These are phyloP conservation scores for Pleurotus pulmonarius DNA, from an alignment of 768 basidiomycete species.

Conservation along the genomic window DNA sequence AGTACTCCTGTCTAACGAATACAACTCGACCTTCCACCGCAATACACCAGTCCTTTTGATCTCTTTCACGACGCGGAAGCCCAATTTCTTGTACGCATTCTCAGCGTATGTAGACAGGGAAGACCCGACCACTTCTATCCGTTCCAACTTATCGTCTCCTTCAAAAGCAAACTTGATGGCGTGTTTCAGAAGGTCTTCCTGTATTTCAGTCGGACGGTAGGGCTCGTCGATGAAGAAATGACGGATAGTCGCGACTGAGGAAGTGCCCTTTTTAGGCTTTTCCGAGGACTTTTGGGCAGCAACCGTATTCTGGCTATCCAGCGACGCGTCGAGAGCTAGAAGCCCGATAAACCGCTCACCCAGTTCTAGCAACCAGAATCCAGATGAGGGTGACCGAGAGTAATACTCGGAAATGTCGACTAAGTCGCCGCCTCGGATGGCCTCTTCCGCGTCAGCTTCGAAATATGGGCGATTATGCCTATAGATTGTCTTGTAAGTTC, in stretches of 20 bases:
- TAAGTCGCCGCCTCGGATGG: constrained; percentile 56
- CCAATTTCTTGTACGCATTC: constrained; percentile 38
- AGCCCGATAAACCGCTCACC: constrained; percentile 58
- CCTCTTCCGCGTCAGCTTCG: constrained; percentile 48
- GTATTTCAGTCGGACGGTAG: constrained; percentile 53
- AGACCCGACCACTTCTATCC: constrained; percentile 43
- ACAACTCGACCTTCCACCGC: constrained; percentile 48
- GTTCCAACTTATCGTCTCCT: constrained; percentile 33
- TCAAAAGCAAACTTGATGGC: constrained; percentile 59
- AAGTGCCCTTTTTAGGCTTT: constrained; percentile 26
- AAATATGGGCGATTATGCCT: constrained; percentile 74
- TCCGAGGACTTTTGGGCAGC: constrained; percentile 16
- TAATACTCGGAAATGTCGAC: constrained; percentile 52
- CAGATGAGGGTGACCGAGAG: constrained; percentile 55
- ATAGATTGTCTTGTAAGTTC: neutral
- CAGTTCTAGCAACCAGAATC: constrained; percentile 67
- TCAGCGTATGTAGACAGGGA: constrained; percentile 50
- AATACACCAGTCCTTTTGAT: constrained; percentile 48
- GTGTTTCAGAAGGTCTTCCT: constrained; percentile 62
- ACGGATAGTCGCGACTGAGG: constrained; percentile 60
- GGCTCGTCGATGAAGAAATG: constrained; percentile 72
- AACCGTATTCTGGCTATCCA: constrained; percentile 24
- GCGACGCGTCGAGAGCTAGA: constrained; percentile 65
- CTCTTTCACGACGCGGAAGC: constrained; percentile 46
- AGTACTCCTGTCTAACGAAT: constrained; percentile 37